Evolutionary conservation across 1,139 yeast genomes (phyloP), one percentile per base, ranked within the genome.

Genomic region (Yamadazyma membranifaciens): DNA sequence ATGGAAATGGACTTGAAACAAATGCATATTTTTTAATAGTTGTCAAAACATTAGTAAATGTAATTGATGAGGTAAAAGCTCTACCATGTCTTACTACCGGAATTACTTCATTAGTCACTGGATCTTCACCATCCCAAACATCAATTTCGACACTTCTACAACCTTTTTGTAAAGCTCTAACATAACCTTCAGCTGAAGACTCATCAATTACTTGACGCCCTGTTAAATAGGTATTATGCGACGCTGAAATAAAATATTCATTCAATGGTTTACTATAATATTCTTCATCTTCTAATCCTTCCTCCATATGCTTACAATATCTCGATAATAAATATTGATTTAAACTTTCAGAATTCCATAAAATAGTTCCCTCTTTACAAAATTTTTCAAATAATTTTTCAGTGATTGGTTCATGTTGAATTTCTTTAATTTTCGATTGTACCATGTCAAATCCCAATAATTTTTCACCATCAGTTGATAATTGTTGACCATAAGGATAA

Each of bases 121-220:
- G 40, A 32, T 49, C 54, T 17, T 63, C 70, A 9, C 95, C 94
- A 63, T 92, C 96, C 98, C 98, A 94, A 16, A 94, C 74, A 60
- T 94, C 99, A 33, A 94, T 80, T 55, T 94, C 99, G 16, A 94
- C 73, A 50, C 97, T 89, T 36, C 96, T 70, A 53, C 98, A 92
- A 1, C 98, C 98, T 42, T 89, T 78, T 54, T 89, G 96, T 38
- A 94, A 65, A 0, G 88, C 95, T 40, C 85, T 76, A n/a, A 88
- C 82, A 51, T 92, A 94, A 0, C 95, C 96, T 55, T 92, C 98
- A 1, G 88, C 79, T 0, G 96, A 86, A 0, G 97, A 87, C 12
- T 78, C 81, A n/a, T 94, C 96, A 1, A 83, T 95, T n/a, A 88
- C 75, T 56, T 94, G 98, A 28, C 95, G 73, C 0, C 98, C 98